A percentile compares a stretch with the other conserved stretches of the same genome.
Conservation (phyloP, 169 alveolate genomes). For the Cryptosporidium viatorum region DNA sequence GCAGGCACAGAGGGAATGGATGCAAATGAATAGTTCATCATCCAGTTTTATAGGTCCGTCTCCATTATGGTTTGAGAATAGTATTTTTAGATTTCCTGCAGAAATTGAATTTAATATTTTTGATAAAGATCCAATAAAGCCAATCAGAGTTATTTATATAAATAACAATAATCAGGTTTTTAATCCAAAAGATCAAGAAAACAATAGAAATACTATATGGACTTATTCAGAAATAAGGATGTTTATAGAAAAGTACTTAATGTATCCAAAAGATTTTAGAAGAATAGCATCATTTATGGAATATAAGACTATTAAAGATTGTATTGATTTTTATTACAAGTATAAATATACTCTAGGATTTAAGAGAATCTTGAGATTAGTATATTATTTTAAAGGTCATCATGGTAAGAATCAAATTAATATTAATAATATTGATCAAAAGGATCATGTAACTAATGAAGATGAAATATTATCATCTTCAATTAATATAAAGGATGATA, state of each 20-base stretch:
- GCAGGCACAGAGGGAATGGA: conserved; percentile 73
- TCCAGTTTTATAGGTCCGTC: conserved; percentile 73
- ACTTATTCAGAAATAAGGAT: conserved; percentile 83
- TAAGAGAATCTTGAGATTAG: conserved; percentile 74
- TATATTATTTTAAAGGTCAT: conserved; percentile 23
- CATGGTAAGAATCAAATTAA: background rate
- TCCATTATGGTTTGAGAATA: conserved; percentile 66
- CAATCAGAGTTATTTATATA: background rate
- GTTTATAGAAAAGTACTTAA: conserved; percentile 85
- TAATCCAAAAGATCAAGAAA: conserved; percentile 74
- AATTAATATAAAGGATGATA: background rate
- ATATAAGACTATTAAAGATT: conserved; percentile 85
- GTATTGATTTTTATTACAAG: conserved; percentile 83
- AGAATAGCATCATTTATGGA: conserved; percentile 88
- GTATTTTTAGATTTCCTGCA: conserved; percentile 58
- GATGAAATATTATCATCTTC: background rate
- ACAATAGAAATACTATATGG: conserved; percentile 84
- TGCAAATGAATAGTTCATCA: conserved; percentile 58
- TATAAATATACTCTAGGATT: conserved; percentile 79
- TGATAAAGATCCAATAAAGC: conserved; percentile 21
- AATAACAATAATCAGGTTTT: conserved; percentile 22
- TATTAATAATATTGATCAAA: too few relatives aligned
- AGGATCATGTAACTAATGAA: background rate
- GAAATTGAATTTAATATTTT: conserved; percentile 19
- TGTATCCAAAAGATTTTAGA: conserved; percentile 89